Evolutionary conservation across 331 rosid species (phyloP).

Genomic region (Rhamnella rubrinervis): DNA sequence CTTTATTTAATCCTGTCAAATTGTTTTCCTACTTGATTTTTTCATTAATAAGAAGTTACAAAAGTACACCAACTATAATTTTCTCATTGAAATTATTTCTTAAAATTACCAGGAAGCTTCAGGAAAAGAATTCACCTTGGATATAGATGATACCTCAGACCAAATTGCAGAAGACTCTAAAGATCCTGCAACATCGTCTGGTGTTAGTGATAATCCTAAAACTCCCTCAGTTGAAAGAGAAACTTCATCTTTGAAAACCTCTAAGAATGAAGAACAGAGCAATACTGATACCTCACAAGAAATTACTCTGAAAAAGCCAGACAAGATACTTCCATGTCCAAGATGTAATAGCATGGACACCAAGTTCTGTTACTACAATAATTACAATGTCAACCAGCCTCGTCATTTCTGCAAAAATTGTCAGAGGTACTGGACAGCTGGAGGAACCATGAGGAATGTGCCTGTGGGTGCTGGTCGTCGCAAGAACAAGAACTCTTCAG

Average conservation of each 20-base stretch:
- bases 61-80: neutral
- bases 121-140: constrained; percentile 39
- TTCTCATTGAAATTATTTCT: constrained; percentile 2
- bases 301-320: constrained; percentile 61
- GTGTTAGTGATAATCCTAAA: constrained; percentile 41
- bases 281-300: constrained; percentile 53
- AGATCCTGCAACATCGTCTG: constrained; percentile 44
- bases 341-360: constrained; percentile 88
- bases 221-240: constrained; percentile 55
- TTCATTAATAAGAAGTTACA: neutral
- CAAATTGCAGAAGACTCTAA: constrained; percentile 37
- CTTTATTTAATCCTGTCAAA: neutral
- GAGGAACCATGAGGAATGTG: constrained; percentile 79
- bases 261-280: constrained; percentile 52
- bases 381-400: constrained; percentile 81
- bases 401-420: constrained; percentile 91
- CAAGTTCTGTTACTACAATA: constrained; percentile 80
- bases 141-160: constrained; percentile 31
- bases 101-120: constrained; percentile 43
- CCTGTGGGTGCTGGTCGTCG: constrained; percentile 87
- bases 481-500: constrained; percentile 60
- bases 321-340: constrained; percentile 68
- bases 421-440: constrained; percentile 89
- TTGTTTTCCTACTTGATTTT: constrained; percentile 15
- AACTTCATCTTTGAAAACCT: constrained; percentile 36